Percentiles rank a stretch among this genome's conserved stretches.
Evolutionary conservation across 139 green algal genomes (phyloP).

Genomic region (Chlamydomonas asymmetrica): DNA sequence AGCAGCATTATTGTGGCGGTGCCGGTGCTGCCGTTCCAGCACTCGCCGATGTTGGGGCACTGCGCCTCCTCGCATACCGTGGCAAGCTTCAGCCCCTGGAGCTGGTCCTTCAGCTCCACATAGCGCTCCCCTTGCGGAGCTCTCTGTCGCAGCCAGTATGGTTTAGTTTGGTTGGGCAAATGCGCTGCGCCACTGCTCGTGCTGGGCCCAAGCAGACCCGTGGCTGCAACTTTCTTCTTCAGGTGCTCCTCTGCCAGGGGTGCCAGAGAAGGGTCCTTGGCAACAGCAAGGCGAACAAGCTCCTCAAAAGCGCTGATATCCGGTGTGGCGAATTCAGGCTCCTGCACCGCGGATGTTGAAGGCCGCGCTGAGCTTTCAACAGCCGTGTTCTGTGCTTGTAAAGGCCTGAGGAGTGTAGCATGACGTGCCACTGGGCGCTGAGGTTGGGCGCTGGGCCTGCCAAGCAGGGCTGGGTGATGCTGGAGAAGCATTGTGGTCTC

Average conservation of each 20-base stretch:
- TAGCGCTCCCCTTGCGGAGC: slow-evolving; percentile 90
- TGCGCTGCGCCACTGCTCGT: too few species aligned
- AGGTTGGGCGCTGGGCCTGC: too few species aligned
- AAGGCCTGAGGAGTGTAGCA: too few species aligned
- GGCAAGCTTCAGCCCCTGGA: slow-evolving; percentile 78
- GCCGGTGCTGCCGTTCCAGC: slow-evolving; percentile 78
- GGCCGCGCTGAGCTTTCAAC: too few species aligned
- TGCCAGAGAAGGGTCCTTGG: slow-evolving; percentile 75
- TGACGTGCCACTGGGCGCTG: too few species aligned
- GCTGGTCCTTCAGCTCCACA: slow-evolving; percentile 72
- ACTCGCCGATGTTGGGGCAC: slow-evolving; percentile 92
- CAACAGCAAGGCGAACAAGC: slow-evolving; percentile 78
- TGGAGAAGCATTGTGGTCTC: too few species aligned
- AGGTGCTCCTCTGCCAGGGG: slow-evolving; percentile 59
- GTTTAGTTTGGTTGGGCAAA: slow-evolving; percentile 78
- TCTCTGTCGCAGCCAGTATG: slow-evolving; percentile 91
- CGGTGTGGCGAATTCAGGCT: too few species aligned
- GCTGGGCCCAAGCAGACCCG: slow-evolving; percentile 46
- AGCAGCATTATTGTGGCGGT: slow-evolving; percentile 91
- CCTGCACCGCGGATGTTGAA: too few species aligned
- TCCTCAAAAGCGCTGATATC: slow-evolving; percentile 76
- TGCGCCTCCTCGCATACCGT: slow-evolving; percentile 93
- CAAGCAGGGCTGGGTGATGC: too few species aligned
- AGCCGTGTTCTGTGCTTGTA: too few species aligned
- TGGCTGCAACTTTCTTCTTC: slow-evolving; percentile 1